Base-by-base conservation (phyloP, 2,329 filamentous ascomycete genomes). In the Nigrograna mackinnonii region DNA sequence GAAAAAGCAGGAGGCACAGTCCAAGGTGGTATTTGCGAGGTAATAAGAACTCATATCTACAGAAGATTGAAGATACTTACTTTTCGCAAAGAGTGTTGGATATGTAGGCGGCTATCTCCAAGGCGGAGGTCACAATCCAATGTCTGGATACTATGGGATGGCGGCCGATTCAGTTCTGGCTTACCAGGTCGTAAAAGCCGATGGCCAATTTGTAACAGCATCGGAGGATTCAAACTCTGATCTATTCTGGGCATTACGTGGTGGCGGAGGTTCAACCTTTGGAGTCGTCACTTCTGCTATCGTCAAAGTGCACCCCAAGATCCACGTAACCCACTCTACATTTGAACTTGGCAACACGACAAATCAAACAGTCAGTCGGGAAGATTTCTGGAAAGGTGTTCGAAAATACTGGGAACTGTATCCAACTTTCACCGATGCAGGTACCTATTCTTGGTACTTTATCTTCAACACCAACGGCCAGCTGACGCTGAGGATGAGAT, bases 121-220 rank as follows among this genome's bases (percentile, higher is more conserved):
- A 6, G 78, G 76, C 2, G 79, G 77, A 21, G 79, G 79, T 0
- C 77, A 82, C 57, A 75, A 71, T 13, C 77, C 77, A 7, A 54
- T 82, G 26, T 71, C 72, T 7, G 68, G 68, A 21, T 55, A 72
- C 24, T 75, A 75, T 47, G 59, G 59, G 3, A 58, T 62, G 54
- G 49, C 55, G 6, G 57, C 52, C 12, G 57, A 62, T 26, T 38
- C 50, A 13, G 51, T 60, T 1, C 30, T 60, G 2, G 46, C 48
- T 3, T 51, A 50, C 35, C 37, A 60, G 13, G 43, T 60, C 14
- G 55, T 57, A 1, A 55, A 52, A 2, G 49, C 59, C 0, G 36
- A 44, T 33, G 58, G 57, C 20, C 21, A 35, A 11, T 43, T 52
- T 35, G 24, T 55, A 14, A 54, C 47, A 7, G 52, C 40, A 11